Base-by-base conservation (phyloP, 352 stramenopile species). In the Aphanomyces stellatus region DNA sequence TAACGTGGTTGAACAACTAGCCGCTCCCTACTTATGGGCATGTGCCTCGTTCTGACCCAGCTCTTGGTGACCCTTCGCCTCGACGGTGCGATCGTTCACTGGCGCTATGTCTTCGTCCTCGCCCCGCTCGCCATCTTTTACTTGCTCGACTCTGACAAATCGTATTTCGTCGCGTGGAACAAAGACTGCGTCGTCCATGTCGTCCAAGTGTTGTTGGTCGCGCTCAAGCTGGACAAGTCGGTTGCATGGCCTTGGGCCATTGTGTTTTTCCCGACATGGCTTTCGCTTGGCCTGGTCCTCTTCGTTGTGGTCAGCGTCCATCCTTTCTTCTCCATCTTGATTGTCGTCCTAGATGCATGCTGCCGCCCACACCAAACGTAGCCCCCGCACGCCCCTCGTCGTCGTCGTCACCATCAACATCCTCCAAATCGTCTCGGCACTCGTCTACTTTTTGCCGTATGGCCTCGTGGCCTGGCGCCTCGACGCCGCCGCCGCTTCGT, bases 191-290 rank as follows among this genome's bases (percentile, higher is more conserved):
- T 66, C 11, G 17, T 66, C 34, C 59, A 66, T 31, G 41, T 66
- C 15, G 24, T 37, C 17, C 59, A 66, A 25, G 41, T 42, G 34
- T 35, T 66, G 15, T 66, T 66, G 22, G 37, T 66, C 17, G 59
- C 37, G 27, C 41, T 53, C 10, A 66, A 66, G 46, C 37, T 55
- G 15, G 59, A 66, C 25, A 31, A 22, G 30, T n/a, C 30, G 7
- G 15, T 66, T 1, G 19, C 27, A 13, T 66, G 59, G 59, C n/a
- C 30, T 7, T 66, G 59, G 59, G 30, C 59, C 10, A 42, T 55
- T 7, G n/a, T 66, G 15, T 56, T 66, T 17, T 28, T 66, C 0
- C 59, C 59, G 15, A 57, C 59, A n/a, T 66, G 59, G 59, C 41
- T 66, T n/a, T 22, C 59, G 4, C 34, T 35, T 10, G 4, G 22